Conservation (phyloP, 192 early-diverging fungal species). For the Coemansia sp. region DNA sequence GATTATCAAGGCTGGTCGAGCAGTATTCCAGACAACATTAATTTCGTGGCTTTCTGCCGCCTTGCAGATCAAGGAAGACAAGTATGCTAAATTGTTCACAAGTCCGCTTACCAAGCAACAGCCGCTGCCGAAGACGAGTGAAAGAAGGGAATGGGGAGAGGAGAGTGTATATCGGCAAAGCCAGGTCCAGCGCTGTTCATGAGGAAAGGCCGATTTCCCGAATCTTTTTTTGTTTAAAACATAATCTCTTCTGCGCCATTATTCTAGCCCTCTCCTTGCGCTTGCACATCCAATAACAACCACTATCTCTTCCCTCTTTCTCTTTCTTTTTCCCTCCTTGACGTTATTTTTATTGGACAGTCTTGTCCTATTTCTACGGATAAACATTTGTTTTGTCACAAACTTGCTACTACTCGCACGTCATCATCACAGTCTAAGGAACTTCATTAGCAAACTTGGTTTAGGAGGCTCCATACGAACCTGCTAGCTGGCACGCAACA, state of each 20-base stretch:
- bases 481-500: neutral
- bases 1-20: neutral
- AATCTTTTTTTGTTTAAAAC: neutral
- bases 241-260: neutral
- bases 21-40: neutral
- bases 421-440: neutral
- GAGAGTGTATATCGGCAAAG: neutral
- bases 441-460: no score
- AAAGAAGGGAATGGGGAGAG: neutral
- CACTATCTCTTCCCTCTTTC: neutral
- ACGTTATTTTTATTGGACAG: neutral
- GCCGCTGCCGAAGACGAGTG: neutral
- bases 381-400: neutral
- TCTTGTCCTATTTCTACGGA: neutral
- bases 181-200: neutral
- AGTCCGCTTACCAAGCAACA: neutral
- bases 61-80: neutral
- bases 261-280: neutral
- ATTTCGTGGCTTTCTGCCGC: constrained; percentile 1
- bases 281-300: constrained; percentile 2
- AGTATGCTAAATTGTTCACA: neutral
- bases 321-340: neutral
- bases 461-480: no score
- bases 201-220: neutral
- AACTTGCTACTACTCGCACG: neutral